These are phyloP conservation scores for Populus hybrid DNA, from an alignment of 441 rosid species.

Conservation along the genomic window DNA sequence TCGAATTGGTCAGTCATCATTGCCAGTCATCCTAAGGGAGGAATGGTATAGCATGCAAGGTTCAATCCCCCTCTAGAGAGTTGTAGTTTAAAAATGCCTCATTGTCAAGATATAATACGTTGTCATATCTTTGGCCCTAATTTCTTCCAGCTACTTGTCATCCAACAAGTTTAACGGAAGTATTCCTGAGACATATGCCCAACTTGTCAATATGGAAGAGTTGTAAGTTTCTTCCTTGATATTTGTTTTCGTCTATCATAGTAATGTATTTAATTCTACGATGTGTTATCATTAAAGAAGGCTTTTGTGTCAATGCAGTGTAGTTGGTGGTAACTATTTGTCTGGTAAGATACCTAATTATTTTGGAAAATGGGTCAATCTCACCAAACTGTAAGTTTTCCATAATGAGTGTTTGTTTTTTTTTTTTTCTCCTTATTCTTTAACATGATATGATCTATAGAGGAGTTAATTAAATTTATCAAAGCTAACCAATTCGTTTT, in stretches of 20 bases:
- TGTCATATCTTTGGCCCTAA: too few species aligned
- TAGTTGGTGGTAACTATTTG: not conserved
- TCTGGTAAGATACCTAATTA: not conserved
- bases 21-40: too few species aligned
- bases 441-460: too few species aligned
- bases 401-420: too few species aligned
- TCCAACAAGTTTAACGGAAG: not conserved
- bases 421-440: too few species aligned
- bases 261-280: not conserved
- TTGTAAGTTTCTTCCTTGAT: not conserved
- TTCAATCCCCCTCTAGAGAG: too few species aligned
- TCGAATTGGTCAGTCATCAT: too few species aligned
- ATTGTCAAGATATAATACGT: not conserved
- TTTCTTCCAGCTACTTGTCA: not conserved
- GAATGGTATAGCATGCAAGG: not conserved
- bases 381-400: not conserved
- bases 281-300: too few species aligned
- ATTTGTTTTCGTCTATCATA: not conserved
- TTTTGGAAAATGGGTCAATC: not conserved
- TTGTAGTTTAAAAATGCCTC: not conserved
- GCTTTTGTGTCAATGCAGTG: not conserved
- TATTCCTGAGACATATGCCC: not conserved
- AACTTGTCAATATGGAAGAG: fast-evolving
- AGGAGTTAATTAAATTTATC: too few species aligned
- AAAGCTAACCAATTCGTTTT: too few species aligned